Evolutionary conservation across 148 eudicot genomes (phyloP), one percentile per base, ranked within the genome.

Genomic region (Cornus kousa): DNA sequence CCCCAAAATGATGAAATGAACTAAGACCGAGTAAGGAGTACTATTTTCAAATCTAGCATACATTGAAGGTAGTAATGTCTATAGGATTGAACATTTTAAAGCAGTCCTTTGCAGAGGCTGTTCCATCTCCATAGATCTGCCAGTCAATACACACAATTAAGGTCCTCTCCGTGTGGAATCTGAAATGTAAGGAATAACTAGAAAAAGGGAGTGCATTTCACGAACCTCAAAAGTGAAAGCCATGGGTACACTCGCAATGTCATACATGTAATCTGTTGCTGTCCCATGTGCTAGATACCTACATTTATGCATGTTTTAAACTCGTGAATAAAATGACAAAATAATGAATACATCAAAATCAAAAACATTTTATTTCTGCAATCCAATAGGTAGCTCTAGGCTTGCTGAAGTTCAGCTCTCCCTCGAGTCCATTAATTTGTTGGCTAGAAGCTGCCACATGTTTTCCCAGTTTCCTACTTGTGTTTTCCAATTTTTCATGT

Each of bases 261-360:
- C 97, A 85, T 87, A 95, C 89, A 95, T 89, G 80, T 89, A 95
- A 81, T 95, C 99, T 14, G 99, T 95, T 3, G 99, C 97, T 43
- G 99, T 95, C 70, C 99, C 99, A 79, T 95, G 99, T 20, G 99
- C 99, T 72, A 95, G 86, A 86, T 95, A 95, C 89, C 99, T 95
- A n/a, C 14, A 53, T 71, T 55, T 53, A n/a, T 24, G 72, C 40
- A 67, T 3, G 73, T 43, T 73, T 75, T 9, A 75, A 13, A 75
- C 24, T 55, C 16, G 65, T 40, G 59, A 33, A 71, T 37, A 71
- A 5, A 66, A 24, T 23, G 22, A n/a, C 33, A 70, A 76, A 46
- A 70, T 48, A 76, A 20, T 4, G 11, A 43, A 72, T 33, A 71
- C 7, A 24, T 57, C 14, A 62, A 7, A 62, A 5, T n/a, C 2